A percentile compares a stretch with the other conserved stretches of the same genome.
Evolutionary conservation across 1,139 yeast genomes (phyloP).

Genomic region (Geotrichum citri-aurantii): DNA sequence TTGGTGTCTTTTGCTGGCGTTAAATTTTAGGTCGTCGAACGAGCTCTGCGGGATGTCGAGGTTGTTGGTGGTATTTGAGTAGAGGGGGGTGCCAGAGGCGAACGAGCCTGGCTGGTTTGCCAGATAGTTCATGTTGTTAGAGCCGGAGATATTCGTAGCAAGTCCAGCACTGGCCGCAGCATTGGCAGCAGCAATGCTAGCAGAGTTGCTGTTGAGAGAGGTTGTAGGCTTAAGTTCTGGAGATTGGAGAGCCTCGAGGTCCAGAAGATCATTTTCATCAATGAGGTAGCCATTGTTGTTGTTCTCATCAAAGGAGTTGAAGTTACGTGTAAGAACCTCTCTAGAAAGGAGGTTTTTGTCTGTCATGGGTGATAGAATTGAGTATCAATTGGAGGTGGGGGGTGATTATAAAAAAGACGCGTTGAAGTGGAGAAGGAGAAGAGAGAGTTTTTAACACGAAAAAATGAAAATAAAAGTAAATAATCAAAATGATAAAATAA

Average conservation of each 20-base stretch:
- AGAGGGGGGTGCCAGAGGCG: neutral
- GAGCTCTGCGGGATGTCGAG: neutral
- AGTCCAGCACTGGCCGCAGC: neutral
- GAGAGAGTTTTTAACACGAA: no score
- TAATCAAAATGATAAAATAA: no score
- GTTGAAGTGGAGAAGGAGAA: no score
- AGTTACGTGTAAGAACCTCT: slow-evolving; percentile 28
- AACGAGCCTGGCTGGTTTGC: neutral
- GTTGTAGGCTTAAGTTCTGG: slow-evolving; percentile 20
- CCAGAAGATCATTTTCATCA: slow-evolving; percentile 32
- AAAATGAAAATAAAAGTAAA: no score
- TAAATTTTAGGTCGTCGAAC: neutral
- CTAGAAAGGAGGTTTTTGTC: slow-evolving; percentile 23
- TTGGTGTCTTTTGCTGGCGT: slow-evolving; percentile 4
- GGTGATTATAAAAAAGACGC: neutral
- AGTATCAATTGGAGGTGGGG: neutral
- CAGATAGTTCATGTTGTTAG: neutral
- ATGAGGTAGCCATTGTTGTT: slow-evolving; percentile 27
- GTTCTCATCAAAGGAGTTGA: slow-evolving; percentile 29
- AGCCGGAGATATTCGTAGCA: neutral
- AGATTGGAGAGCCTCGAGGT: slow-evolving; percentile 25
- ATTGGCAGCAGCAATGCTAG: neutral
- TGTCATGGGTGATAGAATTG: neutral
- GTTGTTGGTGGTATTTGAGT: neutral
- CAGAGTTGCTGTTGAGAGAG: neutral